A percentile compares a stretch with the other conserved stretches of the same genome.
Evolutionary conservation across 768 basidiomycete species (phyloP).

Genomic region (Astraeus odoratus): DNA sequence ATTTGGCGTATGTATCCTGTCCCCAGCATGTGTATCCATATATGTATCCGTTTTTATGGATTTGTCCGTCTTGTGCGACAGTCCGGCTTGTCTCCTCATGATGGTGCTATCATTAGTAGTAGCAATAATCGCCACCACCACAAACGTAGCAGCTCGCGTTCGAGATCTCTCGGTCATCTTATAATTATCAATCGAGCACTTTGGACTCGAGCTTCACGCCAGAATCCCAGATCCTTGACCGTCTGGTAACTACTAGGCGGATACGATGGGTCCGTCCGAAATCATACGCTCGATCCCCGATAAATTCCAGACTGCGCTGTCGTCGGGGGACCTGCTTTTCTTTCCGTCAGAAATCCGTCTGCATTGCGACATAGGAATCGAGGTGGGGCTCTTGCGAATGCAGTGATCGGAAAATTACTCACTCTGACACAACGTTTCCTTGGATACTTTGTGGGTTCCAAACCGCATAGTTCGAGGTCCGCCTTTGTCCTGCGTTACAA

Average conservation of each 20-base stretch:
- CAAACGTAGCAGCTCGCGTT: too few relatives aligned
- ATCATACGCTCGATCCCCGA: conserved; percentile 49
- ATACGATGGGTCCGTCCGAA: conserved; percentile 26
- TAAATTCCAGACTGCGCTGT: conserved; percentile 51
- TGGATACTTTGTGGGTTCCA: too few relatives aligned
- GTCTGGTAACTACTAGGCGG: not conserved
- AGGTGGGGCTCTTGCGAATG: conserved; percentile 38
- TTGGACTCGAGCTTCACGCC: not conserved
- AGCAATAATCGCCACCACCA: too few relatives aligned
- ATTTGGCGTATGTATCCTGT: too few relatives aligned
- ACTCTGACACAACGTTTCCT: not conserved
- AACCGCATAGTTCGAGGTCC: conserved; percentile 67
- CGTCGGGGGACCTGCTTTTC: conserved; percentile 64
- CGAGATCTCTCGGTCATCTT: too few relatives aligned
- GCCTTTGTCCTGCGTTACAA: conserved; percentile 78
- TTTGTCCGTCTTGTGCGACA: too few relatives aligned
- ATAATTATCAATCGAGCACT: too few relatives aligned
- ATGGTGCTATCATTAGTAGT: too few relatives aligned
- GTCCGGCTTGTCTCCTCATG: too few relatives aligned
- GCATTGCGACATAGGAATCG: conserved; percentile 53
- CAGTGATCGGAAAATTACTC: conserved; percentile 5
- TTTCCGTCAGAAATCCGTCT: conserved; percentile 67
- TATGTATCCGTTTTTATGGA: too few relatives aligned
- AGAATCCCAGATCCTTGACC: not conserved
- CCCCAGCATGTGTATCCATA: too few relatives aligned